Evolutionary conservation across 2,329 filamentous ascomycete genomes (phyloP).

Genomic region (Paradendryphiella salina): DNA sequence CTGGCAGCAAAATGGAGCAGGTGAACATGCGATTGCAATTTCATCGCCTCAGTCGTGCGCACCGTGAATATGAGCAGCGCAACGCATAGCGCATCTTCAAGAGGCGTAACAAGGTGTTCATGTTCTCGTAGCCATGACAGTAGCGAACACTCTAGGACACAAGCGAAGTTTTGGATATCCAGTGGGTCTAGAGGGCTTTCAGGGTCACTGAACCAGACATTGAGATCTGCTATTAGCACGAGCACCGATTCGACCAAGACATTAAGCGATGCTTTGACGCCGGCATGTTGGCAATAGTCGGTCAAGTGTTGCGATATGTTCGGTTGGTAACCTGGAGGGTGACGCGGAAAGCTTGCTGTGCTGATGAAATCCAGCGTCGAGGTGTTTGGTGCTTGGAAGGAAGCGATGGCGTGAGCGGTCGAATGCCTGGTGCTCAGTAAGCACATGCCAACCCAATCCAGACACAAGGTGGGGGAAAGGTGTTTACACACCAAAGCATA

Average conservation of each 20-base stretch:
- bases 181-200: slow-evolving; percentile 40
- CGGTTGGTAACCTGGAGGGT: slow-evolving; percentile 37
- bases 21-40: slow-evolving; percentile 29
- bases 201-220: slow-evolving; percentile 40
- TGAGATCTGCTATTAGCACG: slow-evolving; percentile 43
- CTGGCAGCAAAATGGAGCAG: slow-evolving; percentile 40
- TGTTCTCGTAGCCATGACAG: slow-evolving; percentile 40
- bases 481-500: slow-evolving; percentile 46
- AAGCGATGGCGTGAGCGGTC: slow-evolving; percentile 45
- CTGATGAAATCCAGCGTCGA: slow-evolving; percentile 37
- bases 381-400: slow-evolving; percentile 40
- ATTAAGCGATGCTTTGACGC: slow-evolving; percentile 35
- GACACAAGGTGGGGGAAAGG: slow-evolving; percentile 13
- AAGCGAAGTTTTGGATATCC: slow-evolving; percentile 45
- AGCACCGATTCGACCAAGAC: slow-evolving; percentile 36
- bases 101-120: slow-evolving; percentile 30
- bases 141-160: slow-evolving; percentile 39
- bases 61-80: slow-evolving; percentile 45
- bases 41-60: slow-evolving; percentile 41
- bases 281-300: slow-evolving; percentile 35
- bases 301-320: slow-evolving; percentile 37
- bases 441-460: slow-evolving; percentile 36
- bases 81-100: slow-evolving; percentile 44
- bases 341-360: slow-evolving; percentile 32
- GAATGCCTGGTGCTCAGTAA: slow-evolving; percentile 49